Percentiles rank a stretch among this genome's conserved stretches.
phyloP scores from a whole-genome alignment of 495 filamentous ascomycete genomes.

The Sphaerosporella brunnea region DNA sequence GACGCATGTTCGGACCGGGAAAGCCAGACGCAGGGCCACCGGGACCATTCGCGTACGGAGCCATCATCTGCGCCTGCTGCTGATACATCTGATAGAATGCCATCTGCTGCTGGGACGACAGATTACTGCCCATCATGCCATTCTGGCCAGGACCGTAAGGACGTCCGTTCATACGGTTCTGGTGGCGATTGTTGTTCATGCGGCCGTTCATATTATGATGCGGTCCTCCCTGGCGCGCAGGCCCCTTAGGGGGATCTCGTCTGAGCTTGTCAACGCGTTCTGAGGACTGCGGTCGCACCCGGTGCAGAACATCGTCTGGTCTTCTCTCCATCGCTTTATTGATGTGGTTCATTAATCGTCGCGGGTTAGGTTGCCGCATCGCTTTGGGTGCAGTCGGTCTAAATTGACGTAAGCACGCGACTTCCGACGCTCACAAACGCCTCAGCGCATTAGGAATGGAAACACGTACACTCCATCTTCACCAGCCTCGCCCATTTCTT shows the following conservation, averaged over 20 bases:
- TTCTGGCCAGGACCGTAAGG: constrained; percentile 9
- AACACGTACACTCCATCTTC: constrained; percentile 55
- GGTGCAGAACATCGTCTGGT: constrained; percentile 56
- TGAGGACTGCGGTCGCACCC: constrained; percentile 53
- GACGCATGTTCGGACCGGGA: not conserved
- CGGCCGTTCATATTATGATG: constrained; percentile 22
- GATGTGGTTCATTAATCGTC: constrained; percentile 72
- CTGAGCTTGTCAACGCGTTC: constrained; percentile 61
- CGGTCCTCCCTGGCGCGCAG: constrained; percentile 11
- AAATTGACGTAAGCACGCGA: not conserved
- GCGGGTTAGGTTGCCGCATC: constrained; percentile 59
- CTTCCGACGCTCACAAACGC: too few relatives aligned
- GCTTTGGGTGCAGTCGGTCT: constrained; percentile 91
- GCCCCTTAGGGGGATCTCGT: constrained; percentile 57
- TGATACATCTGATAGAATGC: constrained; percentile 71
- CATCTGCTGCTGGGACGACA: constrained; percentile 54
- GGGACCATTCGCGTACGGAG: constrained; percentile 34
- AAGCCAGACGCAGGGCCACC: constrained; percentile 7
- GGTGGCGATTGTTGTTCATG: constrained; percentile 31
- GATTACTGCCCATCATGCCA: constrained; percentile 14
- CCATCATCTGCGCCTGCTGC: constrained; percentile 77
- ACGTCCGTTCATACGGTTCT: constrained; percentile 8
- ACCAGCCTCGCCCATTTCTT: constrained; percentile 50
- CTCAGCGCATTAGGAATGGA: too few relatives aligned
- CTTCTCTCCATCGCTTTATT: constrained; percentile 70